Conservation (phyloP, 1,284 basidiomycete species). For the Irpex lacteus region DNA sequence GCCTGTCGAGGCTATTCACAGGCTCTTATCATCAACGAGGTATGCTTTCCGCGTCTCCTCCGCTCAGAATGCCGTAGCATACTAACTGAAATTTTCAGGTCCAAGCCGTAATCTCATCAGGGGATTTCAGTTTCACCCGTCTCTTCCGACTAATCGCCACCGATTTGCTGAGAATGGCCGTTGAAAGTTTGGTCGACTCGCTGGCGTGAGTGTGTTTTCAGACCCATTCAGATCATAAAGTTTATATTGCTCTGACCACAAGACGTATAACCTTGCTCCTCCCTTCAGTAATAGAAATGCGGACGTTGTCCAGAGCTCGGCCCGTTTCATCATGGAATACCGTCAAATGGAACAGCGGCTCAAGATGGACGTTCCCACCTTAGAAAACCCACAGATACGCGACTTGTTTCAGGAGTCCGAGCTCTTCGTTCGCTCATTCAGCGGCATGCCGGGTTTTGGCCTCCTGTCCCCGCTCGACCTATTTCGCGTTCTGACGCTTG, state of each 20-base stretch:
- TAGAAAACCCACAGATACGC: conserved; percentile 65
- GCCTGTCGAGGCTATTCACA: conserved; percentile 82
- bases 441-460: conserved; percentile 62
- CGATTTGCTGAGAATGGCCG: conserved; percentile 60
- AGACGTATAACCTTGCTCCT: background rate
- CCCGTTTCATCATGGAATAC: conserved; percentile 70
- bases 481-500: conserved; percentile 64
- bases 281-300: conserved; percentile 61
- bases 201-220: conserved; percentile 62
- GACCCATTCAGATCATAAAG: conserved; percentile 21
- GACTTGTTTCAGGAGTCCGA: conserved; percentile 84
- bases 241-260: background rate
- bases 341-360: conserved; percentile 74
- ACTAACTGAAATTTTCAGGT: conserved; percentile 40
- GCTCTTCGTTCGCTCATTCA: conserved; percentile 73
- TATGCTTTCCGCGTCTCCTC: conserved; percentile 23
- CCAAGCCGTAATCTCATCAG: conserved; percentile 61
- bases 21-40: conserved; percentile 79
- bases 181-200: conserved; percentile 66
- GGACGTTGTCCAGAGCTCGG: conserved; percentile 63
- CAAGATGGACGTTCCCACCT: conserved; percentile 72
- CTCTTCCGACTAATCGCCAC: conserved; percentile 52
- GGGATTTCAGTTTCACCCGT: conserved; percentile 62
- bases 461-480: conserved; percentile 76
- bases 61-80: conserved; percentile 11